Percentiles rank a stretch among this genome's conserved stretches.
Conservation (phyloP, 495 filamentous ascomycete species). For the Beverwykella pulmonaria region DNA sequence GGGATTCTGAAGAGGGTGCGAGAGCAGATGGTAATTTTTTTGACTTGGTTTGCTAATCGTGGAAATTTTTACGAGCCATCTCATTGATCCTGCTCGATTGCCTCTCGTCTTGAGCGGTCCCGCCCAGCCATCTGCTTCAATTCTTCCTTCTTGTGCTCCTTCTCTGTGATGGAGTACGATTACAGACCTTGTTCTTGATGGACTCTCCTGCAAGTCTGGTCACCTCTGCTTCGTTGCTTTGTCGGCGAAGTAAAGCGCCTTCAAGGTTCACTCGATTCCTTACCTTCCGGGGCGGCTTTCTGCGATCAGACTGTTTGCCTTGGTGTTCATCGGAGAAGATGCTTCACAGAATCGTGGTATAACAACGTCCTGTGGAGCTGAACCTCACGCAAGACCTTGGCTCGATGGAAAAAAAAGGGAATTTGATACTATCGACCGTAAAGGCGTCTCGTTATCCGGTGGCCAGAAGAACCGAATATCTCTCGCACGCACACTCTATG, state of each 20-base stretch:
- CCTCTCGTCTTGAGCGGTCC: constrained; percentile 22
- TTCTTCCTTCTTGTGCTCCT: constrained; percentile 35
- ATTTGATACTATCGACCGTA: constrained; percentile 27
- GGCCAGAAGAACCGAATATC: constrained; percentile 36
- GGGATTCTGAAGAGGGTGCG: constrained; percentile 28
- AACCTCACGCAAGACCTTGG: constrained; percentile 18
- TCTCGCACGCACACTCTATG: constrained; percentile 47
- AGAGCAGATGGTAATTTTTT: neutral
- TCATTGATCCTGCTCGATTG: constrained; percentile 31
- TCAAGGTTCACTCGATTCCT: constrained; percentile 1
- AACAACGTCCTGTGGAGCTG: constrained; percentile 24
- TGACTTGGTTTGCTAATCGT: constrained; percentile 8
- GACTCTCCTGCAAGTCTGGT: constrained; percentile 16
- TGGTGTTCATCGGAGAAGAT: constrained; percentile 23
- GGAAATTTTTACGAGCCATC: constrained; percentile 12
- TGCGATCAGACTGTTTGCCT: constrained; percentile 35
- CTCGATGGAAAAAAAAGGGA: constrained; percentile 26
- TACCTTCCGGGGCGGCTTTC: constrained; percentile 15
- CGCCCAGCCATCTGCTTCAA: constrained; percentile 35
- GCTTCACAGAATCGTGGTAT: constrained; percentile 24
- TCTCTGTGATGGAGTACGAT: constrained; percentile 27
- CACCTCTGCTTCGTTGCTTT: constrained; percentile 19
- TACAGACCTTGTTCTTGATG: constrained; percentile 34
- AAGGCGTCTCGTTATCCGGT: constrained; percentile 30
- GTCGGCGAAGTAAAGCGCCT: constrained; percentile 19